Evolutionary conservation across 371 early-diverging fungal species (phyloP).

Genomic region (Syncephalastrum racemosum): DNA sequence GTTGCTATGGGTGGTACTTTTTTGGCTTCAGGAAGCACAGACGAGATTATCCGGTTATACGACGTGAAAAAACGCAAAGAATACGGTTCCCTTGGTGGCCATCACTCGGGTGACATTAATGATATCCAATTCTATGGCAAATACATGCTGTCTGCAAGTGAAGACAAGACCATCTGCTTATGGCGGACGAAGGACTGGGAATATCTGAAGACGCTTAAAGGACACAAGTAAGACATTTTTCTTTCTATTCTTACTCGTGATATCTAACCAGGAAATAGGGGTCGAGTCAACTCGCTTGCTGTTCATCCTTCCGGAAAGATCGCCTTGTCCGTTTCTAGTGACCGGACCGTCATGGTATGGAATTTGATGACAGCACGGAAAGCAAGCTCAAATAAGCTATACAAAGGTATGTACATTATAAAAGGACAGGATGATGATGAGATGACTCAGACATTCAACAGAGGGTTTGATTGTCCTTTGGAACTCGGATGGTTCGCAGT

Average conservation of each 20-base stretch:
- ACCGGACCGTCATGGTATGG: slow-evolving; percentile 87
- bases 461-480: slow-evolving; percentile 73
- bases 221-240: slow-evolving; percentile 78
- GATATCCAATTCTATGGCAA: slow-evolving; percentile 77
- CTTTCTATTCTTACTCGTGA: not conserved
- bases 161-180: slow-evolving; percentile 86
- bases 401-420: slow-evolving; percentile 34
- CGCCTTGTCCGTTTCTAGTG: slow-evolving; percentile 79
- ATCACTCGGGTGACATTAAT: slow-evolving; percentile 89
- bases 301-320: slow-evolving; percentile 94
- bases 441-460: not conserved
- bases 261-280: slow-evolving; percentile 21
- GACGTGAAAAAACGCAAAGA: slow-evolving; percentile 88
- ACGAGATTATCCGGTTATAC: slow-evolving; percentile 91
- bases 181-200: slow-evolving; percentile 97
- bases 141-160: slow-evolving; percentile 88
- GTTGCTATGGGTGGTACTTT: slow-evolving; percentile 74
- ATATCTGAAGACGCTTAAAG: slow-evolving; percentile 82
- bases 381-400: slow-evolving; percentile 67
- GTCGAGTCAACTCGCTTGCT: slow-evolving; percentile 71
- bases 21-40: slow-evolving; percentile 94
- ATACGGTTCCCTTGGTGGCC: slow-evolving; percentile 83
- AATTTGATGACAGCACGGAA: slow-evolving; percentile 86
- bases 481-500: slow-evolving; percentile 72
- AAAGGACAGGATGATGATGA: not conserved